These are phyloP conservation scores for Paramyrothecium sp. DNA, from an alignment of 2,329 filamentous ascomycete species.

Conservation along the genomic window DNA sequence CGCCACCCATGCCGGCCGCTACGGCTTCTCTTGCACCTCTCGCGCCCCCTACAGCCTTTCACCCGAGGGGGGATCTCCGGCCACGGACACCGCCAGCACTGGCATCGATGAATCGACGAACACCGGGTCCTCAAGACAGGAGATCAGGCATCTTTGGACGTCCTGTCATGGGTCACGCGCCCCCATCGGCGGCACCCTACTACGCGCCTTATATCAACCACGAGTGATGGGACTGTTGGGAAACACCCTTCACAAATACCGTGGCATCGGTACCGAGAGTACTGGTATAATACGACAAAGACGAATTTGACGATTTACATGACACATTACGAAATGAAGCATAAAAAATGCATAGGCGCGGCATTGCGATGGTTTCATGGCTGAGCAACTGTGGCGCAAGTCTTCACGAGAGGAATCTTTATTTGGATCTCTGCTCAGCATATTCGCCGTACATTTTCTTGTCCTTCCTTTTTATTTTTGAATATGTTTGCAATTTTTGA, in stretches of 20 bases:
- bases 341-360: neutral
- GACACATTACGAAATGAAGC: neutral
- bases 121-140: constrained; percentile 22
- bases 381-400: neutral
- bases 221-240: neutral
- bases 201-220: constrained; percentile 8
- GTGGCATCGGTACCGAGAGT: neutral
- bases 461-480: no score
- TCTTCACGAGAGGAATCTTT: neutral
- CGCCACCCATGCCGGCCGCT: constrained; percentile 10
- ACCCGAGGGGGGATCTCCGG: constrained; percentile 20
- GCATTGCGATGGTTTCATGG: neutral
- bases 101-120: constrained; percentile 20
- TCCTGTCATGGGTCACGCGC: constrained; percentile 15
- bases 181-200: constrained; percentile 12
- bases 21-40: constrained; percentile 15
- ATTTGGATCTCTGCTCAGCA: neutral
- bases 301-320: neutral
- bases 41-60: constrained; percentile 12
- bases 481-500: neutral
- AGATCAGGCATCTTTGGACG: constrained; percentile 3
- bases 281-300: neutral
- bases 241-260: neutral
- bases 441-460: neutral
- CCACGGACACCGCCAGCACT: constrained; percentile 23